These are phyloP conservation scores for Pisolithus tinctorius DNA, from an alignment of 768 basidiomycete species.

Conservation along the genomic window DNA sequence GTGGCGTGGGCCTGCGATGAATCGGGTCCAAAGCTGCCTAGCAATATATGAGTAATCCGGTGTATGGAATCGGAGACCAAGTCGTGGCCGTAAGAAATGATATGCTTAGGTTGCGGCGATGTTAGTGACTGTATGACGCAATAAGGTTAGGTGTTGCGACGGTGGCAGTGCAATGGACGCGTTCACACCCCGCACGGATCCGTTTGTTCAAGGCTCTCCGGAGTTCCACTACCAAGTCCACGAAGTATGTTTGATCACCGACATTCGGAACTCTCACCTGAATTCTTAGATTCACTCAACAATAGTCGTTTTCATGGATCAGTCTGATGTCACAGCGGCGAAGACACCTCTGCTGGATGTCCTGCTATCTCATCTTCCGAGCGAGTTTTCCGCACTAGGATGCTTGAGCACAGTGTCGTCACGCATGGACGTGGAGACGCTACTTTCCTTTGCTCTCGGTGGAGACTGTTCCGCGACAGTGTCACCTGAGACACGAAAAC, in stretches of 20 bases:
- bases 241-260: conserved; percentile 17
- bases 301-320: not conserved
- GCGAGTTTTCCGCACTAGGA: conserved; percentile 2
- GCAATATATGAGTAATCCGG: conserved; percentile 29
- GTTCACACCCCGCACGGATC: too few relatives aligned
- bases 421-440: conserved; percentile 12
- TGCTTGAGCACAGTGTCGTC: conserved; percentile 5
- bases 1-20: too few relatives aligned
- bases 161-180: too few relatives aligned
- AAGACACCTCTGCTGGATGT: conserved; percentile 22
- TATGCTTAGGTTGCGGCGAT: too few relatives aligned
- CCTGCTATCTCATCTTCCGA: conserved; percentile 15
- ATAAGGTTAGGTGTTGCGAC: too few relatives aligned
- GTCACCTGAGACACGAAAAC: conserved; percentile 4
- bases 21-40: conserved; percentile 7
- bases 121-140: too few relatives aligned
- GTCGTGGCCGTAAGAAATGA: conserved; percentile 10
- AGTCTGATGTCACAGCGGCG: not conserved
- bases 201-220: too few relatives aligned
- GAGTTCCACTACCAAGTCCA: too few relatives aligned
- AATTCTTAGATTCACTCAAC: not conserved
- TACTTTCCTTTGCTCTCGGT: conserved; percentile 26
- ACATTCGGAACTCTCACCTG: conserved; percentile 16
- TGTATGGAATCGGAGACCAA: conserved; percentile 32
- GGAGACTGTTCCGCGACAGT: conserved; percentile 17